A percentile compares a stretch with the other conserved stretches of the same genome.
Conservation (phyloP, 129 eudicot genomes). For the Chrysanthemum makinoi region DNA sequence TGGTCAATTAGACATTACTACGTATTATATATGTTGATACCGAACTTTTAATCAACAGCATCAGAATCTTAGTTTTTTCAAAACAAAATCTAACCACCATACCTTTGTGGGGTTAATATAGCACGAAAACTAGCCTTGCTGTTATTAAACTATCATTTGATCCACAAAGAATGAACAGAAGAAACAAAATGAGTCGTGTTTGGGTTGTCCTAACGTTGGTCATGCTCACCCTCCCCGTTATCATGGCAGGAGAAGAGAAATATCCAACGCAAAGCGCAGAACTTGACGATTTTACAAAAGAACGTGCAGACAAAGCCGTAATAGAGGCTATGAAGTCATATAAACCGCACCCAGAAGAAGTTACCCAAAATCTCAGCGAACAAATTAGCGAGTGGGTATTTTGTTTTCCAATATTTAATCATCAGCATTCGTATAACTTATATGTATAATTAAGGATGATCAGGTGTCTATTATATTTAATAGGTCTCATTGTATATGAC, state of each 20-base stretch:
- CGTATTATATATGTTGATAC: too few species aligned
- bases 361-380: slow-evolving; percentile 26
- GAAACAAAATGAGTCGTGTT: slow-evolving; percentile 17
- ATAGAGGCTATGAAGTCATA: slow-evolving; percentile 31
- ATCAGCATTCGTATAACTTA: not conserved
- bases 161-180: not conserved
- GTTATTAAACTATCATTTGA: not conserved
- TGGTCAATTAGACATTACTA: too few species aligned
- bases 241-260: slow-evolving; percentile 17
- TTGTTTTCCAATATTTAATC: not conserved
- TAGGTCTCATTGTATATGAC: too few species aligned
- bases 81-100: slow-evolving; percentile 9
- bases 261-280: slow-evolving; percentile 12
- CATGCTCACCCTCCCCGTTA: not conserved
- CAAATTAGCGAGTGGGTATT: slow-evolving; percentile 23
- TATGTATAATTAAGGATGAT: too few species aligned
- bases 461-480: too few species aligned
- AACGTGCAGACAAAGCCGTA: slow-evolving; percentile 28
- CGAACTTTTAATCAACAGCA: not conserved
- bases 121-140: not conserved
- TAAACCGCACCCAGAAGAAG: slow-evolving; percentile 34
- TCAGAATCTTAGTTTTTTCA: not conserved
- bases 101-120: slow-evolving; percentile 13
- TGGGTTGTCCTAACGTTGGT: slow-evolving; percentile 2
- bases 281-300: slow-evolving; percentile 25